Evolutionary conservation across 345 rosid species (phyloP).

Genomic region (Erysimum cheiranthoides): DNA sequence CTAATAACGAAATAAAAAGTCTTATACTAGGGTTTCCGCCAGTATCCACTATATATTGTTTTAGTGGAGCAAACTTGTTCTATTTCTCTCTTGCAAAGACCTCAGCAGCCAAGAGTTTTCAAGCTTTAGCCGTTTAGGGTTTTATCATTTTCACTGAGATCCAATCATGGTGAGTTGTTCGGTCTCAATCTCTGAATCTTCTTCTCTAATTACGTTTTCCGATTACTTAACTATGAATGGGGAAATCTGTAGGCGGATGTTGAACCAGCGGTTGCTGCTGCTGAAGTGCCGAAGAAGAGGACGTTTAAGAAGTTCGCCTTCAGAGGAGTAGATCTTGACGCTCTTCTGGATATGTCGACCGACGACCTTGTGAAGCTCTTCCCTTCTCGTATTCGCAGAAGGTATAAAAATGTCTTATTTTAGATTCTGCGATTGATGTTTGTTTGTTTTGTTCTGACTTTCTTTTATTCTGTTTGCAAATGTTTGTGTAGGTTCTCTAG

Average conservation of each 20-base stretch:
- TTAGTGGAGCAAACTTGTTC: not conserved
- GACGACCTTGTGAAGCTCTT: constrained; percentile 97
- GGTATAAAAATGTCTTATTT: constrained; percentile 43
- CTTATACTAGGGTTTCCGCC: constrained; percentile 31
- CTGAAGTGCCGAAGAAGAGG: constrained; percentile 76
- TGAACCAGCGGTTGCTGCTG: constrained; percentile 53
- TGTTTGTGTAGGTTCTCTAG: constrained; percentile 73
- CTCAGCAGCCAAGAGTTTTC: constrained; percentile 15
- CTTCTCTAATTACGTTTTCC: not conserved
- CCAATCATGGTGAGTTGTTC: constrained; percentile 43
- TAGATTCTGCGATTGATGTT: not conserved
- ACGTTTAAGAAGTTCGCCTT: constrained; percentile 88
- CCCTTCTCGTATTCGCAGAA: constrained; percentile 92
- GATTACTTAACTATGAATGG: not conserved
- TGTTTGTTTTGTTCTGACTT: not conserved
- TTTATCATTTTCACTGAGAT: constrained; percentile 33
- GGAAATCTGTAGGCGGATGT: constrained; percentile 53
- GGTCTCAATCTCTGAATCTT: not conserved
- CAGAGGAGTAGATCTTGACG: constrained; percentile 87
- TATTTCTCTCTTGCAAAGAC: constrained; percentile 17
- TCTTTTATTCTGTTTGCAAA: not conserved
- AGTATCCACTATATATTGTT: constrained; percentile 24
- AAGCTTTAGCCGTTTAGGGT: constrained; percentile 30
- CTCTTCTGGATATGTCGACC: constrained; percentile 90
- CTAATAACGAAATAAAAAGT: constrained; percentile 16